Evolutionary conservation across 1,139 yeast genomes (phyloP).

Genomic region (Petasospora fabianii): DNA sequence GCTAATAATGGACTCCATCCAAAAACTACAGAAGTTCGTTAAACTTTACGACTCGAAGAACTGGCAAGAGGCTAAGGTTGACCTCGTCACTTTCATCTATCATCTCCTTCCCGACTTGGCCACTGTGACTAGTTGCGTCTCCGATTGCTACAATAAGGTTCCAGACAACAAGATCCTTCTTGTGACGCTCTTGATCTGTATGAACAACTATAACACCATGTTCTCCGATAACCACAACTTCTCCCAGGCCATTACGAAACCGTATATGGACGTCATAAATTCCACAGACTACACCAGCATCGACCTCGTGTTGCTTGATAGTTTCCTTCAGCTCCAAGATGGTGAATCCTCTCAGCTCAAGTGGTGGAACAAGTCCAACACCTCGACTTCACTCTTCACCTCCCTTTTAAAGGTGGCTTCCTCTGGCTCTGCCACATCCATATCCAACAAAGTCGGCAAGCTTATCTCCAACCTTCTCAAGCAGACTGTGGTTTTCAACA

Average conservation of each 20-base stretch:
- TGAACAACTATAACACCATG: constrained; percentile 31
- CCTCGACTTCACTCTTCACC: constrained; percentile 53
- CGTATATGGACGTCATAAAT: constrained; percentile 33
- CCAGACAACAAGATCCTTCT: constrained; percentile 38
- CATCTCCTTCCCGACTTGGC: constrained; percentile 48
- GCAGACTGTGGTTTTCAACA: constrained; percentile 49
- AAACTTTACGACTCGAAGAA: constrained; percentile 37
- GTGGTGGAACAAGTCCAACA: constrained; percentile 59
- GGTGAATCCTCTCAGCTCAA: constrained; percentile 40
- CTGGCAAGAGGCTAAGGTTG: constrained; percentile 37
- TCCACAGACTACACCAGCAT: constrained; percentile 37
- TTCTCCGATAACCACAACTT: constrained; percentile 32
- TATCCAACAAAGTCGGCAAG: constrained; percentile 34
- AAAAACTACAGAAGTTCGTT: constrained; percentile 44
- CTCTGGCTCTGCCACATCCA: constrained; percentile 32
- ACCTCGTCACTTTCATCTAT: constrained; percentile 36
- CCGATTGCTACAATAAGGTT: constrained; percentile 33
- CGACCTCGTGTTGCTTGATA: constrained; percentile 53
- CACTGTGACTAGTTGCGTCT: constrained; percentile 35
- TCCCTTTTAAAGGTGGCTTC: constrained; percentile 50
- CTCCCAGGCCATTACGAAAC: constrained; percentile 30
- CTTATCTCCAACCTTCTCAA: constrained; percentile 38
- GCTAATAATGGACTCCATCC: constrained; percentile 50
- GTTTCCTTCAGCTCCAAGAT: constrained; percentile 36
- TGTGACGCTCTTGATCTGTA: constrained; percentile 32